These are phyloP conservation scores for Eucalyptus guilfoylei DNA, from an alignment of 345 rosid species.

Conservation along the genomic window DNA sequence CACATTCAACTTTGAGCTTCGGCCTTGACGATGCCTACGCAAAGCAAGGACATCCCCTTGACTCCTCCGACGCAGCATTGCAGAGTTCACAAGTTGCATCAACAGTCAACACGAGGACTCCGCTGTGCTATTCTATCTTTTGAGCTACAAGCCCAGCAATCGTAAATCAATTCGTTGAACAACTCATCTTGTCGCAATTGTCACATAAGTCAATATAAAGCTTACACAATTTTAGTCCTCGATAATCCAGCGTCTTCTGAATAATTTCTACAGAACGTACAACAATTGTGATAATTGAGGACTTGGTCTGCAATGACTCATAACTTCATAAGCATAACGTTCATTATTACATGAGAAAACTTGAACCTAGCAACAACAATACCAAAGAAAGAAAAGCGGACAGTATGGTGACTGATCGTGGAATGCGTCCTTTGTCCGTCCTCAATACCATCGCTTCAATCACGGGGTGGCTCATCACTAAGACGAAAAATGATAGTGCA, in stretches of 20 bases:
- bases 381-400: not conserved
- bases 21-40: not conserved
- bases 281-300: not conserved
- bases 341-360: not conserved
- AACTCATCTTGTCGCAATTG: not conserved
- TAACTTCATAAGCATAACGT: not conserved
- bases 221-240: not conserved
- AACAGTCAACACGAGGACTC: not conserved
- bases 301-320: not conserved
- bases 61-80: not conserved
- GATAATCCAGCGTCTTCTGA: not conserved
- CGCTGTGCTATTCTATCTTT: not conserved
- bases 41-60: not conserved
- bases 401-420: not conserved
- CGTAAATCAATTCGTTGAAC: not conserved
- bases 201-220: not conserved
- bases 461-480: slow-evolving; percentile 8
- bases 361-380: not conserved
- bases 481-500: slow-evolving; percentile 15
- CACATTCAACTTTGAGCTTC: not conserved
- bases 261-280: not conserved
- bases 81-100: not conserved
- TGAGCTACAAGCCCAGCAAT: not conserved
- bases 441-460: slow-evolving; percentile 33
- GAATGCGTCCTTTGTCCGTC: slow-evolving; percentile 27